A percentile compares a stretch with the other conserved stretches of the same genome.
Conservation (phyloP, 441 rosid genomes). For the Sinapis alba region DNA sequence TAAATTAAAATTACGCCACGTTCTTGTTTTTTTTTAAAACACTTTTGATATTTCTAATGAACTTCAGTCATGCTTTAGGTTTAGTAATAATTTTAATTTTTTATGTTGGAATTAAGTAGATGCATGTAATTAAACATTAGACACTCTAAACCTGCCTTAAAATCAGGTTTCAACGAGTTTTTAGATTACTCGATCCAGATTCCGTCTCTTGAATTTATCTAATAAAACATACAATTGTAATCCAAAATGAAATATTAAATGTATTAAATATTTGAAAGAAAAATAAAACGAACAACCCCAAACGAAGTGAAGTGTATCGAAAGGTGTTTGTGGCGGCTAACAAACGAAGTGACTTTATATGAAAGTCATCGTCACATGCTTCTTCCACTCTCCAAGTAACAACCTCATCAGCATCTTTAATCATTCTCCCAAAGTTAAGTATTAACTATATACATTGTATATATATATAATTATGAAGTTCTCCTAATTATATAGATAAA, state of each 20-base stretch:
- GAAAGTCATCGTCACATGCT: slow-evolving; percentile 48
- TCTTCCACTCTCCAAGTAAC: slow-evolving; percentile 42
- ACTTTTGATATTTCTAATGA: background rate
- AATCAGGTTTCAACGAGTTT: background rate
- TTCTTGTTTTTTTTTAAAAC: background rate
- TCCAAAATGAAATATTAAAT: background rate
- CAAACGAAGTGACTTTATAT: slow-evolving; percentile 39
- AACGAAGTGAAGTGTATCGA: slow-evolving; percentile 33
- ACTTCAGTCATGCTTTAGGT: background rate
- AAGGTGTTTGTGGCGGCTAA: slow-evolving; percentile 41
- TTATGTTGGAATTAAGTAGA: background rate
- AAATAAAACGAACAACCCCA: slow-evolving; percentile 20
- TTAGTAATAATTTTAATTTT: background rate
- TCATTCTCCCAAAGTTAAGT: slow-evolving; percentile 42
- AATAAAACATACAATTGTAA: background rate
- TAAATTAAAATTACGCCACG: background rate
- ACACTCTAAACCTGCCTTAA: background rate
- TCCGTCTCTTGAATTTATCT: background rate
- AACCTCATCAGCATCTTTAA: slow-evolving; percentile 29
- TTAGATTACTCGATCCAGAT: background rate
- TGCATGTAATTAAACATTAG: background rate
- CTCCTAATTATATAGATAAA: background rate
- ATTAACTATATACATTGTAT: background rate
- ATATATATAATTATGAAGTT: background rate
- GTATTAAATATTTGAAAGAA: background rate